Percentiles rank a stretch among this genome's conserved stretches.
Conservation (phyloP, 169 alveolate species). For the Plasmodium billcollinsi region DNA sequence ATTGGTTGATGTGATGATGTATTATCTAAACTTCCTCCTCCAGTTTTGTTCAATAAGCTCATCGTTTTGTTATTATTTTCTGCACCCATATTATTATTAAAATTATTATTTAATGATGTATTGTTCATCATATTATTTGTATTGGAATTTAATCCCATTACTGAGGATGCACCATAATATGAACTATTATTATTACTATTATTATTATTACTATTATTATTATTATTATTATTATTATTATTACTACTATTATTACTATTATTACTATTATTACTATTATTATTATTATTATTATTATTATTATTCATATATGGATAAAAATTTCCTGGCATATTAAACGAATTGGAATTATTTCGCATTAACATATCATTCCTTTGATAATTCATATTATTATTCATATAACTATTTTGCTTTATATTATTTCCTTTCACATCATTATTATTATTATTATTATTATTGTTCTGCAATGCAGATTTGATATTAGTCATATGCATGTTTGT, state of each 20-base stretch:
- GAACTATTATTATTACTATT: neutral
- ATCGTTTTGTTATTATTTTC: conserved; percentile 10
- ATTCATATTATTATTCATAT: conserved; percentile 21
- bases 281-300: conserved; percentile 9
- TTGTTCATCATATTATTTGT: neutral
- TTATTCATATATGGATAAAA: conserved; percentile 53
- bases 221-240: neutral
- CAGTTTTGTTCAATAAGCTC: conserved; percentile 5
- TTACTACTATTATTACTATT: neutral
- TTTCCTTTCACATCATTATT: conserved; percentile 23
- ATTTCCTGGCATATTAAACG: conserved; percentile 57
- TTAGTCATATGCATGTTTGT: conserved; percentile 22
- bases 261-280: neutral
- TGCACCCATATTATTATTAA: no score
- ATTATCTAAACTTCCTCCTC: conserved; percentile 29
- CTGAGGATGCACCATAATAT: conserved; percentile 16
- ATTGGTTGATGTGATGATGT: neutral
- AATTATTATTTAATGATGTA: no score
- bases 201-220: neutral
- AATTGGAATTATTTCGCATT: conserved; percentile 27
- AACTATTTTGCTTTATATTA: conserved; percentile 25
- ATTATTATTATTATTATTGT: conserved; percentile 19
- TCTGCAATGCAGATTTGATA: conserved; percentile 11
- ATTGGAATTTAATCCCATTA: no score
- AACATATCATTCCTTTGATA: conserved; percentile 63